Evolutionary conservation across 2,329 filamentous ascomycete species (phyloP).

Genomic region (Nemania abortiva): DNA sequence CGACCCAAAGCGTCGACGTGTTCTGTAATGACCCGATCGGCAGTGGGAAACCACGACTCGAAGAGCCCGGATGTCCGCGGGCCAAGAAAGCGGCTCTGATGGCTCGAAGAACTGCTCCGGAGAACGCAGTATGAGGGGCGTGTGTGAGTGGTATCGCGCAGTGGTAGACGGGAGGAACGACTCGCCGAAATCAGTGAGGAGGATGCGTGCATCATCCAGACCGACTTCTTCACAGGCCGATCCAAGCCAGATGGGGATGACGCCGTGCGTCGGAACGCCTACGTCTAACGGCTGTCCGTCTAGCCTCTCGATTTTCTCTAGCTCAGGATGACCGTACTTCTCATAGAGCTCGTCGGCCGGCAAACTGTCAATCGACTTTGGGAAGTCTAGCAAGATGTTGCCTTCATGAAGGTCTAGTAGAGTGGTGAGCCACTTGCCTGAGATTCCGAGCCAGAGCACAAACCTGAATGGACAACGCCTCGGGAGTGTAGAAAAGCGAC

Average conservation of each 20-base stretch:
- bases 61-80: not conserved
- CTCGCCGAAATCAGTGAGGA: not conserved
- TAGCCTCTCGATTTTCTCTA: not conserved
- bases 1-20: not conserved
- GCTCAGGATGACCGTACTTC: not conserved
- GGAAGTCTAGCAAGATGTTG: not conserved
- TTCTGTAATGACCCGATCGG: not conserved
- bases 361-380: not conserved
- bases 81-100: not conserved
- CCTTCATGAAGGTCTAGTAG: not conserved
- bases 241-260: not conserved
- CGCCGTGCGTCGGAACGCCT: no score
- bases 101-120: not conserved
- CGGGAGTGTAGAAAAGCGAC: not conserved
- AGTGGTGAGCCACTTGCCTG: no score
- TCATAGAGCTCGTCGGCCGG: not conserved
- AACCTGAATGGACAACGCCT: not conserved
- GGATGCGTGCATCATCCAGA: not conserved
- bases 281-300: no score
- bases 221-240: not conserved
- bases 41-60: not conserved
- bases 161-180: not conserved
- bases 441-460: no score
- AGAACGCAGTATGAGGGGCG: not conserved
- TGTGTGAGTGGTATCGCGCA: not conserved